Evolutionary conservation across 257 asterid species (phyloP), one percentile per base, ranked within the genome.

Genomic region (Haberlea rhodopensis): DNA sequence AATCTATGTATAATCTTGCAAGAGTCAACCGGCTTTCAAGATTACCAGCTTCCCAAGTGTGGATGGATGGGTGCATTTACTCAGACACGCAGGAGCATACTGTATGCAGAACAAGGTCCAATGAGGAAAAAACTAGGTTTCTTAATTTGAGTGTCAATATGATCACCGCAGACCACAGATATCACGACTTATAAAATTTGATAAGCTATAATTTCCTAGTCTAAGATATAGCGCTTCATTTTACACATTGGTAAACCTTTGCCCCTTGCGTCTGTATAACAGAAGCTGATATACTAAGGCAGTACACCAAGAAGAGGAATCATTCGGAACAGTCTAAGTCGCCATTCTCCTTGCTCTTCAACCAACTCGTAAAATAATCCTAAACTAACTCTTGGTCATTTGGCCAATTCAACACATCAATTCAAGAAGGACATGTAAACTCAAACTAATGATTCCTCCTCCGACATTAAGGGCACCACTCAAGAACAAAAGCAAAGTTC

Each of bases 21-120:
- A 37, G 84, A 84, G 87, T 86, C 98, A 81, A 81, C 98, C 95
- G 95, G 94, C 98, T 86, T 96, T 83, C 87, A 57, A 76, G 74
- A 82, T 75, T 76, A 76, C 81, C 80, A 75, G 79, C 95, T 81
- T 80, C 96, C 77, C 76, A 80, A 82, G 88, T 76, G 95, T n/a
- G n/a, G n/a, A n/a, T 86, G 98, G 98, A 84, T 79, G 95, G 96
- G 95, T 78, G 81, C 84, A 63, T 85, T 71, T 68, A 67, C 80
- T 76, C 81, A 72, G 77, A 76, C 81, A 71, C 79, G 71, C 61
- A 76, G 73, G 79, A 78, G 71, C 77, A 73, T 72, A 60, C 63
- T 46, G 67, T 61, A 71, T 66, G 37, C 20, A 71, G 69, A 71
- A 53, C n/a, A 43, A 57, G 37, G 19, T 53, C 23, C 56, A 27